phyloP scores from a whole-genome alignment of 306 rosid genomes.

The Begonia loranthoides region DNA sequence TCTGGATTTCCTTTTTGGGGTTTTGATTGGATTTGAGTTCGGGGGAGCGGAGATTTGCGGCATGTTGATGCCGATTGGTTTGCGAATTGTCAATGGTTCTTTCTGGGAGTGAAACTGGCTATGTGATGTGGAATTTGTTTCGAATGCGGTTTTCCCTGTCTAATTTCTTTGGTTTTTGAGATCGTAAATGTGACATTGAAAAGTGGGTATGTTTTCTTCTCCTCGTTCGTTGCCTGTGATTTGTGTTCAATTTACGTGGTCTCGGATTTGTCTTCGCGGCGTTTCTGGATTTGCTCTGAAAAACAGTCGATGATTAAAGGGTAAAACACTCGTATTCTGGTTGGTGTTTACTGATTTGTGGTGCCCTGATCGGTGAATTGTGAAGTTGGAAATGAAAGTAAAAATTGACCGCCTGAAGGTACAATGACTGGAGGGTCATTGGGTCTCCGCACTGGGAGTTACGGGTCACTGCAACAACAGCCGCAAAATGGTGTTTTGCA shows the following conservation, averaged over 20 bases:
- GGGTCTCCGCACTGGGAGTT: conserved; percentile 74
- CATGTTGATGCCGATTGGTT: not conserved
- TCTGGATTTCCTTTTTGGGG: not conserved
- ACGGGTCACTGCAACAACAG: conserved; percentile 52
- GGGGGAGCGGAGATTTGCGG: not conserved
- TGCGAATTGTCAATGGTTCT: not conserved
- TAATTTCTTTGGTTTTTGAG: not conserved
- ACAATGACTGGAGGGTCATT: conserved; percentile 85
- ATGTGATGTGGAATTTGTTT: not conserved
- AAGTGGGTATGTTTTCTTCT: not conserved
- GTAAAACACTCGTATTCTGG: no score
- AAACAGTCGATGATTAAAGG: not conserved
- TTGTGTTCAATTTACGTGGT: not conserved
- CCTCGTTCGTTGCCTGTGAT: not conserved
- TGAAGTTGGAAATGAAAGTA: conserved; percentile 42
- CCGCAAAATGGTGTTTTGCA: conserved; percentile 41
- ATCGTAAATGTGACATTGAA: not conserved
- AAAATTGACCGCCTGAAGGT: conserved; percentile 31
- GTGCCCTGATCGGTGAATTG: not conserved
- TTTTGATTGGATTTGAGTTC: not conserved
- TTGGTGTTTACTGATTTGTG: not conserved
- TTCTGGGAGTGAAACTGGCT: not conserved
- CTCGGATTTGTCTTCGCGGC: not conserved
- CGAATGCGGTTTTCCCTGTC: not conserved
- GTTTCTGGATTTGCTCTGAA: not conserved